Evolutionary conservation across 177 flowering plant genomes (phyloP), one percentile per base, ranked within the genome.

Genomic region (Vitis hybrid): DNA sequence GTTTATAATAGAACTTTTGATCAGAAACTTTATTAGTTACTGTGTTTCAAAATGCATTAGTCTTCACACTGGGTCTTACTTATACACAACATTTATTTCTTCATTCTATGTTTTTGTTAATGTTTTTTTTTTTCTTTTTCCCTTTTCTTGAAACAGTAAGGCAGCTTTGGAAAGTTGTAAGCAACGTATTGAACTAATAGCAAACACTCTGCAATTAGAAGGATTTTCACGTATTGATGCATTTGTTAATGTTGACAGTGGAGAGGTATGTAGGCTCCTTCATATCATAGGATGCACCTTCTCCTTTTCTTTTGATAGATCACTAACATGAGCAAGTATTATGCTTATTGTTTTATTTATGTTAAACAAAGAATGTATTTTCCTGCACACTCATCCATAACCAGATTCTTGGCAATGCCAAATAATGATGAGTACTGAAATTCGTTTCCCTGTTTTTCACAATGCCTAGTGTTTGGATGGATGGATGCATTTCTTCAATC

Each of bases 171-270:
- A 79, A 76, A 87, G 68, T 75, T 89, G 94, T 65, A 89, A 93
- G 73, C 76, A 77, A 65, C 81, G 74, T 52, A 93, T 93, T 61
- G 94, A 91, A 76, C 76, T 89, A 13, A 88, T 91, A 68, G 97
- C 98, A 61, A 90, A 86, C 78, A 79, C 91, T 7, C 78, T 93
- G 61, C 86, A 85, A 65, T 66, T 93, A 63, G 95, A 93, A 85
- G 95, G 97, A 76, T 91, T 93, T 81, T 93, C 98, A n/a, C 83
- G 97, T 18, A 90, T 93, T 59, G 98, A 93, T 81, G 98, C 98
- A 66, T 91, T 93, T 73, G 80, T 89, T 19, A 84, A 93, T 76
- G 98, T 85, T 52, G 98, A 93, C 74, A 87, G 60, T 66, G 97
- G 98, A 67, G 90, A 93, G 90, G 98, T 93, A 85, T 48, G 80